phyloP scores from a whole-genome alignment of 768 basidiomycete species.

The Rhizopogon rudus region DNA sequence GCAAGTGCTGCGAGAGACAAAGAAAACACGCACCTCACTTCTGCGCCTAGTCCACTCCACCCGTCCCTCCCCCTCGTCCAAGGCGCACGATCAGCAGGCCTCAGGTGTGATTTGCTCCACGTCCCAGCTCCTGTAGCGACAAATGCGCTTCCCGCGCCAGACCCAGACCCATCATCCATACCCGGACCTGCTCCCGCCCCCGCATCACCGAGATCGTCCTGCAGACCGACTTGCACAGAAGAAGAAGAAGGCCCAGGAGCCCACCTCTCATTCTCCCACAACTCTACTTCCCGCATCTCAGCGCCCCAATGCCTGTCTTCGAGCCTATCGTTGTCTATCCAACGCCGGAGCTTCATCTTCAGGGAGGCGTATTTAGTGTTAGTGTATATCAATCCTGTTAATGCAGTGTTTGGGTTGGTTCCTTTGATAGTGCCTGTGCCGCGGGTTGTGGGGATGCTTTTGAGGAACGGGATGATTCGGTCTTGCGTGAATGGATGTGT shows the following conservation, averaged over 20 bases:
- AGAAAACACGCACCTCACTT: constrained; percentile 51
- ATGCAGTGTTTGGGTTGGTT: background rate
- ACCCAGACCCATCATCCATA: background rate
- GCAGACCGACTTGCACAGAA: background rate
- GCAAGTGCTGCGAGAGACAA: background rate
- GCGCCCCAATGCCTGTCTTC: constrained; percentile 60
- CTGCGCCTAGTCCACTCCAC: constrained; percentile 56
- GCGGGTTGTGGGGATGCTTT: background rate
- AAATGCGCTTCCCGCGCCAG: background rate
- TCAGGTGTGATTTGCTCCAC: constrained; percentile 36
- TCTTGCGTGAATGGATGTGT: constrained; percentile 44
- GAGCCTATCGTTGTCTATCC: constrained; percentile 63
- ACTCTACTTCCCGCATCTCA: constrained; percentile 62
- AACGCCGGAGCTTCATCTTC: constrained; percentile 14
- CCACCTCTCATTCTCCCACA: constrained; percentile 81
- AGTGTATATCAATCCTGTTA: background rate
- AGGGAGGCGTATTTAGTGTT: constrained; percentile 7
- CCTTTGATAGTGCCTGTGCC: background rate
- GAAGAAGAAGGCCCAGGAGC: constrained; percentile 12
- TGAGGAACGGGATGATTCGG: constrained; percentile 26
- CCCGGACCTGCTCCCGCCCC: constrained; percentile 6
- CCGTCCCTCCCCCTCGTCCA: constrained; percentile 74
- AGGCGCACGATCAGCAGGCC: constrained; percentile 43
- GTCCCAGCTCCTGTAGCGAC: constrained; percentile 7
- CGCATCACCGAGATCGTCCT: constrained; percentile 4